Evolutionary conservation across 179 eudicot genomes (phyloP).

Genomic region (Corrigiola litoralis): DNA sequence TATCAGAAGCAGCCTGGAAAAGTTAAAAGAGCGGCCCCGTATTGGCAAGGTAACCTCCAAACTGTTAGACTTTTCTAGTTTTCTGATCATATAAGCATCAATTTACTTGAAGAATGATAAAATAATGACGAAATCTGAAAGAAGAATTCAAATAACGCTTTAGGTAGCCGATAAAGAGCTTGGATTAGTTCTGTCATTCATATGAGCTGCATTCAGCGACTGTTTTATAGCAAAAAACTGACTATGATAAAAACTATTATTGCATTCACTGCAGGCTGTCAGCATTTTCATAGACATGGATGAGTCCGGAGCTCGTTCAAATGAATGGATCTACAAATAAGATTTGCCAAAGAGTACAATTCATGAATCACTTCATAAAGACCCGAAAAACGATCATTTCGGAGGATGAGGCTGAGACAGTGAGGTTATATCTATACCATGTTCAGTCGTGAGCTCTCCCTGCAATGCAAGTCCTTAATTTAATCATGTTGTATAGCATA

Average conservation of each 20-base stretch:
- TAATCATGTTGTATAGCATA: slow-evolving; percentile 5
- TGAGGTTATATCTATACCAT: slow-evolving; percentile 1
- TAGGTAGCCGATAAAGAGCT: not conserved
- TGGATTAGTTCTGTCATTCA: not conserved
- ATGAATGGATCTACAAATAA: slow-evolving; percentile 94
- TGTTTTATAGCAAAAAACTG: not conserved
- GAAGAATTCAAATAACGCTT: not conserved
- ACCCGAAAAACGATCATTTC: too few species aligned
- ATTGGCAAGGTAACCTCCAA: slow-evolving; percentile 77
- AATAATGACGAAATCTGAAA: not conserved
- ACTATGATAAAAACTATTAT: not conserved
- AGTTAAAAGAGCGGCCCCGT: slow-evolving; percentile 80
- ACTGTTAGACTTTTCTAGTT: not conserved
- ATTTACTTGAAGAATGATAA: not conserved
- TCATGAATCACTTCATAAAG: not conserved
- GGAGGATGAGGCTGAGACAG: not conserved
- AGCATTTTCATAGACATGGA: slow-evolving; percentile 87
- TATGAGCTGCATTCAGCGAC: not conserved
- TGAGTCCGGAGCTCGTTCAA: slow-evolving; percentile 88
- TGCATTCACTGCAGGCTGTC: slow-evolving; percentile 46
- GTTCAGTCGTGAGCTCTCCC: not conserved
- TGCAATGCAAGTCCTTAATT: not conserved
- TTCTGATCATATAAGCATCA: not conserved
- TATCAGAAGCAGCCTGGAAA: slow-evolving; percentile 72
- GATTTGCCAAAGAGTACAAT: not conserved